These are phyloP conservation scores for Halophytophthora batemanensis DNA, from an alignment of 352 stramenopile genomes.

Conservation along the genomic window DNA sequence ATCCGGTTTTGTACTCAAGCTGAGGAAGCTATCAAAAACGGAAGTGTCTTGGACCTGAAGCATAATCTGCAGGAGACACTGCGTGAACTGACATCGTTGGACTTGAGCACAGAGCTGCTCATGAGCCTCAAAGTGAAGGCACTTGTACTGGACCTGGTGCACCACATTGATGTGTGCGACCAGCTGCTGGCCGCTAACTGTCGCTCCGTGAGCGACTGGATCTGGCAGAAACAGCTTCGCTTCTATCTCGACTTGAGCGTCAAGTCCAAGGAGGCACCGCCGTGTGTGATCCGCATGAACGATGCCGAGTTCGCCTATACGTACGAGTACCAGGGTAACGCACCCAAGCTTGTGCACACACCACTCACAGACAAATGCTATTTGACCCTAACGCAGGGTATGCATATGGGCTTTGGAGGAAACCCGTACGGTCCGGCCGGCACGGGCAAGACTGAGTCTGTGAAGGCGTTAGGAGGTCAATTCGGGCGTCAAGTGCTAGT, in stretches of 20 bases:
- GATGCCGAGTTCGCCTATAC: slow-evolving; percentile 90
- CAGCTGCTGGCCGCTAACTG: slow-evolving; percentile 74
- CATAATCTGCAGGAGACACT: slow-evolving; percentile 63
- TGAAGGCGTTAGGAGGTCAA: slow-evolving; percentile 90
- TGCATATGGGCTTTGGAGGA: slow-evolving; percentile 92
- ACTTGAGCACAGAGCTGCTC: slow-evolving; percentile 83
- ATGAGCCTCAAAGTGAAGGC: slow-evolving; percentile 94
- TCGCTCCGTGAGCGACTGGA: slow-evolving; percentile 68
- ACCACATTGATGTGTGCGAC: slow-evolving; percentile 94
- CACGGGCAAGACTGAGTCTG: slow-evolving; percentile 94
- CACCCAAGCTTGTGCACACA: slow-evolving; percentile 92
- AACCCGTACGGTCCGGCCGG: slow-evolving; percentile 93
- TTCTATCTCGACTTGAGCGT: slow-evolving; percentile 79
- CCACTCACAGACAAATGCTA: slow-evolving; percentile 95
- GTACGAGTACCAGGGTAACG: slow-evolving; percentile 96
- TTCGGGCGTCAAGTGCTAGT: slow-evolving; percentile 92
- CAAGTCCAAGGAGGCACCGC: slow-evolving; percentile 29
- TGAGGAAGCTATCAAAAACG: slow-evolving; percentile 85
- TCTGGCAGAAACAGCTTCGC: slow-evolving; percentile 93
- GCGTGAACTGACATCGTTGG: slow-evolving; percentile 72
- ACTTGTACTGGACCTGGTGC: slow-evolving; percentile 94
- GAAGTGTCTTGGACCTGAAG: slow-evolving; percentile 62
- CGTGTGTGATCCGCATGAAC: slow-evolving; percentile 64
- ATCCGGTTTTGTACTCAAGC: slow-evolving; percentile 90
- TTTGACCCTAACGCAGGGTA: slow-evolving; percentile 92